A percentile compares a stretch with the other conserved stretches of the same genome.
phyloP scores from a whole-genome alignment of 1,284 basidiomycete genomes.

The Boletus chippewaensis region DNA sequence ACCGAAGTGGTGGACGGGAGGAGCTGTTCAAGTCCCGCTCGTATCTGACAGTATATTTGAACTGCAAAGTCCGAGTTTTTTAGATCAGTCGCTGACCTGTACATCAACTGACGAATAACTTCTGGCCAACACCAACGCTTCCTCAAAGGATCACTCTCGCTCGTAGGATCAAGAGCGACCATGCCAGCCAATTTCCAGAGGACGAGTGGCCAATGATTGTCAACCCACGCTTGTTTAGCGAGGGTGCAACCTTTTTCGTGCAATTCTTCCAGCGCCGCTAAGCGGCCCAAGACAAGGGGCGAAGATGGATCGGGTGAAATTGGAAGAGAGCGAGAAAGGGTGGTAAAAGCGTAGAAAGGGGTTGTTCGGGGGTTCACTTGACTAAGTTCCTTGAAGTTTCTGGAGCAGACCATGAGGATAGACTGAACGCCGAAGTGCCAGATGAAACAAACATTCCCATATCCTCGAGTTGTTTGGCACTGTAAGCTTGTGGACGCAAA shows the following conservation, averaged over 20 bases:
- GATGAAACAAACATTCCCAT: constrained; percentile 52
- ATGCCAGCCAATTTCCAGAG: constrained; percentile 93
- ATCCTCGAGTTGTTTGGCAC: constrained; percentile 42
- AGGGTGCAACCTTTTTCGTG: constrained; percentile 48
- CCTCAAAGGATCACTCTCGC: constrained; percentile 41
- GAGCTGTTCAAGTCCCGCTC: constrained; percentile 82
- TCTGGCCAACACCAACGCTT: constrained; percentile 76
- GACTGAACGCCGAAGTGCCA: background rate
- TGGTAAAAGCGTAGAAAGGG: constrained; percentile 58
- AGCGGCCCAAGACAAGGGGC: constrained; percentile 40
- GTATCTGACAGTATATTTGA: constrained; percentile 51
- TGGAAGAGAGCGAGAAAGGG: constrained; percentile 24
- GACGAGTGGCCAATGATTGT: constrained; percentile 86
- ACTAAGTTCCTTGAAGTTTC: constrained; percentile 49
- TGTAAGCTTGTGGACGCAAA: constrained; percentile 53
- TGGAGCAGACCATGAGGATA: constrained; percentile 27
- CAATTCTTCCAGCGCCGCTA: constrained; percentile 49
- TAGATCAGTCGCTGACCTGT: constrained; percentile 53
- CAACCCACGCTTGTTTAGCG: constrained; percentile 75
- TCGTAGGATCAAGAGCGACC: constrained; percentile 63
- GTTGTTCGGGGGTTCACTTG: constrained; percentile 56
- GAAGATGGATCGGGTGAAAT: constrained; percentile 16
- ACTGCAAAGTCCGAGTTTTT: constrained; percentile 1
- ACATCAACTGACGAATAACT: constrained; percentile 76
- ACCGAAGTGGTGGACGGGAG: constrained; percentile 72